A percentile compares a stretch with the other conserved stretches of the same genome.
These are phyloP conservation scores for Lentinula sp. DNA, from an alignment of 768 basidiomycete species.

Conservation along the genomic window DNA sequence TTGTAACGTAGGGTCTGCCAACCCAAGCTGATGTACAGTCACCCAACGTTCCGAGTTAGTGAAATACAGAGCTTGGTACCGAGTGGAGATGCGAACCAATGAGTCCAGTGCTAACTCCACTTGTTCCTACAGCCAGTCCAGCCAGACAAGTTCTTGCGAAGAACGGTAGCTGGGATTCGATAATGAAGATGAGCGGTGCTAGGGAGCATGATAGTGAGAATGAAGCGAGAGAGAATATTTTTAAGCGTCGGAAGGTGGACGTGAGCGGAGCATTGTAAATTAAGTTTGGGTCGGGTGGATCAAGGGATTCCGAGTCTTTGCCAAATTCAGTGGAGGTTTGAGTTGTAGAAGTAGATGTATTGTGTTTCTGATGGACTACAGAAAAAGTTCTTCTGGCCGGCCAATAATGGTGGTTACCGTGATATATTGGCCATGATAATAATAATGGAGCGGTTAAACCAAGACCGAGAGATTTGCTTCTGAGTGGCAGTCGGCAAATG, in stretches of 20 bases:
- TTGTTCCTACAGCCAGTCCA: slow-evolving; percentile 64
- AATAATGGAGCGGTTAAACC: not conserved
- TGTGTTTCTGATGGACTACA: not conserved
- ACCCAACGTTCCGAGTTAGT: too few relatives aligned
- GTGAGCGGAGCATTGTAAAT: slow-evolving; percentile 67
- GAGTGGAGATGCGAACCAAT: slow-evolving; percentile 31
- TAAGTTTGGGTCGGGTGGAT: not conserved
- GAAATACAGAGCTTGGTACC: not conserved
- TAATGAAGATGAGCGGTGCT: slow-evolving; percentile 75
- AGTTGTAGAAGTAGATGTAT: not conserved
- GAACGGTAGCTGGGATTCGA: slow-evolving; percentile 72
- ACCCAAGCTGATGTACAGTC: slow-evolving; percentile 33
- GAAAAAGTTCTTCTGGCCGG: not conserved
- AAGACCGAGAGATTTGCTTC: not conserved
- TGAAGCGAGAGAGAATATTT: slow-evolving; percentile 79
- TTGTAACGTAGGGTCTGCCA: slow-evolving; percentile 68
- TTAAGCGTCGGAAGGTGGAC: slow-evolving; percentile 68
- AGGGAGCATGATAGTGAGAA: slow-evolving; percentile 62
- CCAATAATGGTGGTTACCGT: not conserved
- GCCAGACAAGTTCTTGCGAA: slow-evolving; percentile 66
- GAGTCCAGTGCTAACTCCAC: slow-evolving; percentile 66
- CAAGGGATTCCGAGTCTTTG: not conserved
- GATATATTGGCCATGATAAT: not conserved
- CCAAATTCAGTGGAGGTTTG: not conserved
- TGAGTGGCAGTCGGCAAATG: not conserved